These are phyloP conservation scores for Entophlyctis luteolus DNA, from an alignment of 192 early-diverging fungal species.

Conservation along the genomic window DNA sequence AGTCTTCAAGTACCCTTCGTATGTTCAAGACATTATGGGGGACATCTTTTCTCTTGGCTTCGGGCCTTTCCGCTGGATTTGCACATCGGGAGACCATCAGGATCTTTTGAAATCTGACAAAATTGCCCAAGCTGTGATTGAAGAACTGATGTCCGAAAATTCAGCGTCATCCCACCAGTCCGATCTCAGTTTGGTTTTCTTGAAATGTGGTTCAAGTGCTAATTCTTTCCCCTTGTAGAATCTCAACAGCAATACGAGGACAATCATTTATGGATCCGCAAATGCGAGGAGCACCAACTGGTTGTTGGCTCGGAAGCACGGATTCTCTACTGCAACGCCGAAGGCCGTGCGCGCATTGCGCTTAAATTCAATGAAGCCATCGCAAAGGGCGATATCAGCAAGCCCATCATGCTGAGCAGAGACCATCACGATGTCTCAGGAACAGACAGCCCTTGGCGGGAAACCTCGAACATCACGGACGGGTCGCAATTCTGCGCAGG, in stretches of 20 bases:
- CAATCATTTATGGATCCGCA: conserved; percentile 24
- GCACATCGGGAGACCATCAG: conserved; percentile 14
- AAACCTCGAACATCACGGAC: conserved; percentile 10
- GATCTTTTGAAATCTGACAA: conserved; percentile 19
- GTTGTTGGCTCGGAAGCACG: conserved; percentile 26
- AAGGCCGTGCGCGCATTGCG: conserved; percentile 17
- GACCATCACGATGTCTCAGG: conserved; percentile 29
- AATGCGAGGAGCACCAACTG: conserved; percentile 25
- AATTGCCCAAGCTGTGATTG: conserved; percentile 18
- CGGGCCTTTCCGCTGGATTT: conserved; percentile 29
- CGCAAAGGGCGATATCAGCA: conserved; percentile 4
- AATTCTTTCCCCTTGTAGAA: neutral
- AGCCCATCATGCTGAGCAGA: conserved; percentile 21
- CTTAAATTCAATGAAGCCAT: conserved; percentile 20
- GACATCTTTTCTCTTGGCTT: conserved; percentile 27
- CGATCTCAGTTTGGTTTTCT: neutral
- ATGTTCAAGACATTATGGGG: conserved; percentile 29
- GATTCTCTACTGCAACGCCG: conserved; percentile 25
- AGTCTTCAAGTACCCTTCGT: conserved; percentile 27
- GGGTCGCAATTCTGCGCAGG: conserved; percentile 14
- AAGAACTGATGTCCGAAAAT: conserved; percentile 8
- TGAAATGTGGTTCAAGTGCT: neutral
- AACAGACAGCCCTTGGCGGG: conserved; percentile 18
- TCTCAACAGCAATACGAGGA: conserved; percentile 23
- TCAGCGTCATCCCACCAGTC: neutral